These are phyloP conservation scores for Ogataea siamensis DNA, from an alignment of 805 yeast species.

Conservation along the genomic window DNA sequence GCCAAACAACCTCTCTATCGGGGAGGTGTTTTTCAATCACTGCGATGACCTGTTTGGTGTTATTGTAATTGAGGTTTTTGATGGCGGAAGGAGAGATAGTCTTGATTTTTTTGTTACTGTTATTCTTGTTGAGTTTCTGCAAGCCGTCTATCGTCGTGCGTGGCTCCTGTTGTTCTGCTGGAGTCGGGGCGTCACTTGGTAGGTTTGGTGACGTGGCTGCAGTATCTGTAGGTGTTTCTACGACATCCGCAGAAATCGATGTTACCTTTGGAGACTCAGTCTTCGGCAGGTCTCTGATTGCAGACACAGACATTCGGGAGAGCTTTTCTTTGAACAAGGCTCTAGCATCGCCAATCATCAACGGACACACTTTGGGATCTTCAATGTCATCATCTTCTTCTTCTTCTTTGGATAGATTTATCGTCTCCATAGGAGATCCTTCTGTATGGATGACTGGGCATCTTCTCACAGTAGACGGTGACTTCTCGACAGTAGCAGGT, in stretches of 20 bases:
- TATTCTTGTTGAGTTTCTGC: slow-evolving; percentile 16
- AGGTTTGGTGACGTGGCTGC: neutral
- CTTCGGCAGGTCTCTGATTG: slow-evolving; percentile 28
- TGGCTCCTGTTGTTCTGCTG: slow-evolving; percentile 1
- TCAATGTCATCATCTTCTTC: slow-evolving; percentile 30
- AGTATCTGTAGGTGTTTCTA: slow-evolving; percentile 13
- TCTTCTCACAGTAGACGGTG: slow-evolving; percentile 18
- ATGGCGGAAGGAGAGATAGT: slow-evolving; percentile 34
- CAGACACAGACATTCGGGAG: slow-evolving; percentile 32
- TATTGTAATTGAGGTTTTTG: slow-evolving; percentile 38
- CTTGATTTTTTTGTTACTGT: slow-evolving; percentile 24
- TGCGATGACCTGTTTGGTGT: slow-evolving; percentile 38
- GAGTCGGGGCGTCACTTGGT: neutral
- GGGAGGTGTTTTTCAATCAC: slow-evolving; percentile 52
- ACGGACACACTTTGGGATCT: slow-evolving; percentile 42
- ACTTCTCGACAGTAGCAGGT: slow-evolving; percentile 2
- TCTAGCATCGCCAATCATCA: slow-evolving; percentile 45
- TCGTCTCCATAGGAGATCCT: slow-evolving; percentile 3
- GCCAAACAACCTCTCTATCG: slow-evolving; percentile 51
- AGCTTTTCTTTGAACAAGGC: slow-evolving; percentile 36
- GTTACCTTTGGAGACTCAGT: slow-evolving; percentile 26
- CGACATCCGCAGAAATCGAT: slow-evolving; percentile 26
- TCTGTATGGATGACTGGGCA: slow-evolving; percentile 31
- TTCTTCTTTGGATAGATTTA: slow-evolving; percentile 12
- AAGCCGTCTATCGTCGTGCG: slow-evolving; percentile 10